phyloP scores from a whole-genome alignment of 2,329 filamentous ascomycete species.

The Diaporthe humulicola region DNA sequence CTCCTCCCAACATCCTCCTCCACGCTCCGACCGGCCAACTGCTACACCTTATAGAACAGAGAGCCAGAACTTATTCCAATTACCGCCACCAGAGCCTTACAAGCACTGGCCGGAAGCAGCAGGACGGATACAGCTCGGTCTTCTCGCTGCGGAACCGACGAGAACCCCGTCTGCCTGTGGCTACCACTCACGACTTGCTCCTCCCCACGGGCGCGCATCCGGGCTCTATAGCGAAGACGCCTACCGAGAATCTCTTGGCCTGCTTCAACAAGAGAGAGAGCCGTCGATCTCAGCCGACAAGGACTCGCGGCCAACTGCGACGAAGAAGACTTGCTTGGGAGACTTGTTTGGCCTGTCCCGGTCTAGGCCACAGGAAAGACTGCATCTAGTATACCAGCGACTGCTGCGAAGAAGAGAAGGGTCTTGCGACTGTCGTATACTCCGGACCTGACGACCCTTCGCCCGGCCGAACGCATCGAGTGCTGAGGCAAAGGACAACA shows the following conservation, averaged over 20 bases:
- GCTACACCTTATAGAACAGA: not conserved
- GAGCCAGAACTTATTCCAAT: not conserved
- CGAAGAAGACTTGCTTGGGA: not conserved
- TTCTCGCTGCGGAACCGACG: not conserved
- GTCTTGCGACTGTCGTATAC: not conserved
- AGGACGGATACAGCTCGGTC: conserved; percentile 6
- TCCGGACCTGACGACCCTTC: not conserved
- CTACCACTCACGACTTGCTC: not conserved
- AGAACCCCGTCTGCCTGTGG: conserved; percentile 13
- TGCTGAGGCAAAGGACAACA: not conserved
- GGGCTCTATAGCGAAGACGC: not conserved
- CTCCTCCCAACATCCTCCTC: not conserved
- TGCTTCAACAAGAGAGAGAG: not conserved
- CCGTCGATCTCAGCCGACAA: not conserved
- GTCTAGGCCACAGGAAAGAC: not conserved
- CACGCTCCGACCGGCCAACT: not conserved
- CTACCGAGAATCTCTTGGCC: not conserved
- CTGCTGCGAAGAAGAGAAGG: not conserved
- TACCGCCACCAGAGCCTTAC: not conserved
- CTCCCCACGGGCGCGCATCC: not conserved
- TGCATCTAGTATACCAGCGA: not conserved
- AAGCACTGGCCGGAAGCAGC: not conserved
- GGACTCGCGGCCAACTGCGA: not conserved
- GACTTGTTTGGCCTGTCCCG: not conserved
- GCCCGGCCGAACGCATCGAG: not conserved